Conservation (phyloP, 2,329 filamentous ascomycete genomes). For the Reticulascus tulasneorum region DNA sequence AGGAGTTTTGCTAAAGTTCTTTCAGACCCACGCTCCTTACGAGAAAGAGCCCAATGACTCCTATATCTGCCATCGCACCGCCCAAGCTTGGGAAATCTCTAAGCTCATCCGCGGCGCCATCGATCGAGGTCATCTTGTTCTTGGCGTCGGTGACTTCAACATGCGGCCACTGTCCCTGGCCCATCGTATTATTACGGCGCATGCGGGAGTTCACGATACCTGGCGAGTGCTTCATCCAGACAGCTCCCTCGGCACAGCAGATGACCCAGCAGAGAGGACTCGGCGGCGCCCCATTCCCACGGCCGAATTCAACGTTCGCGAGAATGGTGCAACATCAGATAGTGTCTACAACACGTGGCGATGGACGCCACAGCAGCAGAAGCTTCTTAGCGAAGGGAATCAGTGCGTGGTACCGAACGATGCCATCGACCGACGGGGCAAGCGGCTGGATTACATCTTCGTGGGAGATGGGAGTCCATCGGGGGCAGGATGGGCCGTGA, state of each 20-base stretch:
- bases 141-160: conserved; percentile 93
- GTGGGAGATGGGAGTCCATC: conserved; percentile 48
- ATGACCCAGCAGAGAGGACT: conserved; percentile 62
- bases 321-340: conserved; percentile 87
- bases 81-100: conserved; percentile 92
- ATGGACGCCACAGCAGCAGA: conserved; percentile 71
- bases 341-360: conserved; percentile 88
- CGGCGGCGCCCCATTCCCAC: conserved; percentile 66
- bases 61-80: conserved; percentile 84
- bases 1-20: no score
- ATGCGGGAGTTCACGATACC: conserved; percentile 73
- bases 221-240: conserved; percentile 84
- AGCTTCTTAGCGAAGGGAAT: conserved; percentile 62
- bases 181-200: conserved; percentile 75
- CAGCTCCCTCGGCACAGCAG: conserved; percentile 72
- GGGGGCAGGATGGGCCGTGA: conserved; percentile 60
- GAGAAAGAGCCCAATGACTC: conserved; percentile 67
- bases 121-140: conserved; percentile 75
- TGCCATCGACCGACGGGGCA: conserved; percentile 68
- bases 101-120: conserved; percentile 81
- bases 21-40: conserved; percentile 77
- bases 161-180: conserved; percentile 86
- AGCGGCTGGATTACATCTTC: conserved; percentile 93
- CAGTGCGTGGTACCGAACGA: conserved; percentile 58
- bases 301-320: conserved; percentile 70